phyloP scores from a whole-genome alignment of 2,329 filamentous ascomycete genomes.

The Didymella exigua region DNA sequence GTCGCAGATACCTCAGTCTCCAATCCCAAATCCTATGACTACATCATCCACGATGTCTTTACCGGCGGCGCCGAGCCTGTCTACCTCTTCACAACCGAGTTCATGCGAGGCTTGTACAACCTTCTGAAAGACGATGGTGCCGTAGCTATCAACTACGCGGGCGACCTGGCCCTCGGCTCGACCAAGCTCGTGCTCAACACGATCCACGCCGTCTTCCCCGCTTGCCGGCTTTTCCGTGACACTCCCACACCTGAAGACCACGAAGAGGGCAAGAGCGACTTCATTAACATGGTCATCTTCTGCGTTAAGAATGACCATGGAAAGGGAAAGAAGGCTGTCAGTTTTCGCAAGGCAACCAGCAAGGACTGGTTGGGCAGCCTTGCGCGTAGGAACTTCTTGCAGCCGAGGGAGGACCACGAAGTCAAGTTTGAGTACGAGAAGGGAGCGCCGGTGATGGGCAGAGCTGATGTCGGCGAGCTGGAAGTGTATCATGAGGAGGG shows the following conservation, averaged over 20 bases:
- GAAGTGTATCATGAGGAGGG: slow-evolving; percentile 74
- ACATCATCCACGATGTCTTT: slow-evolving; percentile 97
- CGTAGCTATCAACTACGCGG: slow-evolving; percentile 95
- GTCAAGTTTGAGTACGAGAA: slow-evolving; percentile 46
- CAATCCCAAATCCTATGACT: slow-evolving; percentile 68
- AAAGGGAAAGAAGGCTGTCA: slow-evolving; percentile 52
- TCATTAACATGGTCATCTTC: slow-evolving; percentile 96
- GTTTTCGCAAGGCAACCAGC: slow-evolving; percentile 69
- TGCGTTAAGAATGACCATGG: slow-evolving; percentile 69
- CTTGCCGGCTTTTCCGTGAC: slow-evolving; percentile 90
- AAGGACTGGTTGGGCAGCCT: slow-evolving; percentile 75
- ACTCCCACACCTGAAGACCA: slow-evolving; percentile 58
- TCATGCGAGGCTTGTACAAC: slow-evolving; percentile 71
- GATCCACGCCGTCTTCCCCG: slow-evolving; percentile 81
- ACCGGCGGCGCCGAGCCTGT: slow-evolving; percentile 94
- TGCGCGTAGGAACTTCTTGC: slow-evolving; percentile 71
- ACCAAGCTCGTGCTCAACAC: slow-evolving; percentile 82
- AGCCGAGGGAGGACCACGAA: slow-evolving; percentile 74
- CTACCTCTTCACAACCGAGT: slow-evolving; percentile 84
- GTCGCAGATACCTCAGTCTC: slow-evolving; percentile 59
- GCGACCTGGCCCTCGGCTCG: slow-evolving; percentile 78
- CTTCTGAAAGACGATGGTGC: slow-evolving; percentile 80
- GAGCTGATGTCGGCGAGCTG: slow-evolving; percentile 69
- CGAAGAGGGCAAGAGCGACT: slow-evolving; percentile 60
- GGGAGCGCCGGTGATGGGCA: slow-evolving; percentile 61